Evolutionary conservation across 2,329 filamentous ascomycete species (phyloP), one percentile per base, ranked within the genome.

Genomic region (Hymenoscyphus salicellus): DNA sequence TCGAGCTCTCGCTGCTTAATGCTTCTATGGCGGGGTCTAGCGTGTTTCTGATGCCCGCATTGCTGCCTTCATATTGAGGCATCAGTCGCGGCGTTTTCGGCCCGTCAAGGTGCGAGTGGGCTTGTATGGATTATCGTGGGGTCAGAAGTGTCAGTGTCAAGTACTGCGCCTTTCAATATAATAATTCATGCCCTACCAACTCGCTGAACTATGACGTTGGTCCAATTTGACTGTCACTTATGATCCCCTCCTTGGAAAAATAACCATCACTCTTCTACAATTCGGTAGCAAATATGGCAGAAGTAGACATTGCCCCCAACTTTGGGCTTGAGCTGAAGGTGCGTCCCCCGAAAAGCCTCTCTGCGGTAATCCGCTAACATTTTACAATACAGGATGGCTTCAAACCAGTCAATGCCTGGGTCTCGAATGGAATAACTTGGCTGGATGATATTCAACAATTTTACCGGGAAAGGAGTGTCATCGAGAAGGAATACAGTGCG

Each of bases 281-380:
- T 23, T 63, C 11, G 46, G 63, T 68, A 62, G 41, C 63, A 64
- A 68, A 43, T 71, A 96, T 96, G 92, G 88, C 90, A 76, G 91
- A 93, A 79, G 85, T 92, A 78, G 92, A 96, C 73, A 86, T 85
- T 76, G 84, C 88, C 80, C 92, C 92, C 75, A 91, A 91, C 73
- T 97, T 99, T 79, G 95, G 95, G 80, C 87, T 90, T 65, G 93
- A 97, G 82, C 84, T 98, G 77, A 98, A 96, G 90, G 93, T 93
- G 81, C 68, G 79, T 67, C 43, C 52, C 52, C 58, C 16, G 32
- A 55, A 17, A 61, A 57, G 55, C 59, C 56, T 49, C 58, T n/a
- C 4, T 10, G 23, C 32, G 14, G 33, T 11, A 17, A 16, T 5
- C 32, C 20, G 61, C 65, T 71, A 49, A 71, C 58, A 58, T 17